Conservation (phyloP, 768 basidiomycete species). For the Rhodotorula toruloides region DNA sequence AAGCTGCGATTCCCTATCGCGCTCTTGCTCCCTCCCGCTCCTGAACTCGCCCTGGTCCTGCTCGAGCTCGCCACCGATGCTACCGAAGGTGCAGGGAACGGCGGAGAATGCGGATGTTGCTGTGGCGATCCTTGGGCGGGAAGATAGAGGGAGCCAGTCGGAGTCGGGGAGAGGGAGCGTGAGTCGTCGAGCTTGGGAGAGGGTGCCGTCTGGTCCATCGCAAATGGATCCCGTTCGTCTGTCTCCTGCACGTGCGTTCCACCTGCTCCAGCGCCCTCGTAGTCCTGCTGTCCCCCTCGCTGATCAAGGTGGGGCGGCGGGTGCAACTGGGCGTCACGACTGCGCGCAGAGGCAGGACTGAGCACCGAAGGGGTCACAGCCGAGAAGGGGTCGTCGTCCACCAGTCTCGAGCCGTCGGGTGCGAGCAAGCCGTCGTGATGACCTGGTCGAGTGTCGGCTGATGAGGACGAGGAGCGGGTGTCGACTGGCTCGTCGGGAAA, state of each 20-base stretch:
- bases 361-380: slow-evolving; percentile 1
- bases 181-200: background rate
- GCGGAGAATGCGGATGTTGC: background rate
- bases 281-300: background rate
- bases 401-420: background rate
- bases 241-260: background rate
- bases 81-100: background rate
- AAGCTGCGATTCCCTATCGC: slow-evolving; percentile 24
- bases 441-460: background rate
- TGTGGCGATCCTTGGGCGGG: background rate
- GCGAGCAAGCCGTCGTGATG: background rate
- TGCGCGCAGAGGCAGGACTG: background rate
- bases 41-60: background rate
- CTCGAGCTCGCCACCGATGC: background rate
- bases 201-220: background rate
- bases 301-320: background rate
- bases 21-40: slow-evolving; percentile 2
- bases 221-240: background rate
- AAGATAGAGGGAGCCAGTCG: background rate
- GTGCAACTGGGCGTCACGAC: too few species aligned
- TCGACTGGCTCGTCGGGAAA: background rate
- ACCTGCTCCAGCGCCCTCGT: background rate
- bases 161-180: background rate
- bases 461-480: background rate
- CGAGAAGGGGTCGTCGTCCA: slow-evolving; percentile 8